Evolutionary conservation across 352 stramenopile genomes (phyloP).

Genomic region (Discostella stelligera): DNA sequence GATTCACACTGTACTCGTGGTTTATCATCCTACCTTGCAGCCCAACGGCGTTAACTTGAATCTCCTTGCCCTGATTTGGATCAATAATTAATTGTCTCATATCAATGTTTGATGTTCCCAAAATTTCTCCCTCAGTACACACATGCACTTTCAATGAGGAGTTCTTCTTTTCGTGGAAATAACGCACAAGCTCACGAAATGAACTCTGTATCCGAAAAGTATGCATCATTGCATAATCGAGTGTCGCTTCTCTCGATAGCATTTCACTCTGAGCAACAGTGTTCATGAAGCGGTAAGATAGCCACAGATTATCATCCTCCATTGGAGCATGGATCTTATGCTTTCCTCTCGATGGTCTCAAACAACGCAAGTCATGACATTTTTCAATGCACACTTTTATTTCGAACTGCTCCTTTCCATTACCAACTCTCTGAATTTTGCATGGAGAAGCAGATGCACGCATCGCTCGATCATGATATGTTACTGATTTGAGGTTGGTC

Average conservation of each 20-base stretch:
- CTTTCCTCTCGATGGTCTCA: neutral
- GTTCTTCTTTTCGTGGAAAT: slow-evolving; percentile 43
- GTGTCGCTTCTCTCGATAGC: slow-evolving; percentile 18
- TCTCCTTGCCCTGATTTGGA: neutral
- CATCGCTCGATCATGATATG: no score
- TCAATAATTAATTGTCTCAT: slow-evolving; percentile 22
- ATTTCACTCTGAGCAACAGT: slow-evolving; percentile 43
- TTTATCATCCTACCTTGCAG: slow-evolving; percentile 22
- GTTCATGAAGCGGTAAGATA: slow-evolving; percentile 46
- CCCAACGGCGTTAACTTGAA: neutral
- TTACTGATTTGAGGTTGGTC: neutral
- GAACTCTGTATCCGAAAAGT: slow-evolving; percentile 35
- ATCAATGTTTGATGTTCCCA: slow-evolving; percentile 43
- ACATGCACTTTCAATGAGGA: slow-evolving; percentile 33
- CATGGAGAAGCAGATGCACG: no score
- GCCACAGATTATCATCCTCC: slow-evolving; percentile 20
- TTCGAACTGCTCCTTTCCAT: slow-evolving; percentile 27
- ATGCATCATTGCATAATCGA: slow-evolving; percentile 18
- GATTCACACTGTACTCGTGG: slow-evolving; percentile 36
- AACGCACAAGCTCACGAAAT: slow-evolving; percentile 15
- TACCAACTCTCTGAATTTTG: slow-evolving; percentile 13
- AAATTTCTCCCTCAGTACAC: slow-evolving; percentile 35
- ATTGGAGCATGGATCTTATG: neutral
- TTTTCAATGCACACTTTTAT: slow-evolving; percentile 44
- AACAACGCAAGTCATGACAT: slow-evolving; percentile 16